Conservation (phyloP, 169 alveolate genomes). For the Cyclospora cayetanensis region DNA sequence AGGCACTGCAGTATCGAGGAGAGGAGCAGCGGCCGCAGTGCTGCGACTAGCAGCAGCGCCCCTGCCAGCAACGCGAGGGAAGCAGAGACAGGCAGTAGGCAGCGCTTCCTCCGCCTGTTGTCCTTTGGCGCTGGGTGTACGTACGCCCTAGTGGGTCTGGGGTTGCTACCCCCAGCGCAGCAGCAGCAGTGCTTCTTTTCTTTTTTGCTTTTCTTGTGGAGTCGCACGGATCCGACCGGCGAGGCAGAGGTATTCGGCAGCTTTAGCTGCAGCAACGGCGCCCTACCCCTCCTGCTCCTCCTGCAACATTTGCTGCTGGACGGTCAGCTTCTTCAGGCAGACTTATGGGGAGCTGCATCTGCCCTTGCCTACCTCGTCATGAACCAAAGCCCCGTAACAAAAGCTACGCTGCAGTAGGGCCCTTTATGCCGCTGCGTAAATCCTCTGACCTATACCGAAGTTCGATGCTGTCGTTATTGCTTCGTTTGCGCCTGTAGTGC, state of each 20-base stretch:
- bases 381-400: neutral
- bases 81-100: neutral
- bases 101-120: neutral
- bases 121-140: neutral
- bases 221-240: slow-evolving; percentile 24
- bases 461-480: too few relatives aligned
- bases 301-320: slow-evolving; percentile 53
- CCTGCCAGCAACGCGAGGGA: neutral
- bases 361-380: neutral
- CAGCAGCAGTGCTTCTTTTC: slow-evolving; percentile 1
- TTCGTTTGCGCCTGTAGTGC: too few relatives aligned
- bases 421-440: too few relatives aligned
- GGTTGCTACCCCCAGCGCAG: slow-evolving; percentile 9
- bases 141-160: slow-evolving; percentile 7
- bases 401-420: too few relatives aligned
- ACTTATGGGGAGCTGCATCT: slow-evolving; percentile 24
- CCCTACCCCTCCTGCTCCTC: slow-evolving; percentile 45
- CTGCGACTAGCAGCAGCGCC: too few relatives aligned
- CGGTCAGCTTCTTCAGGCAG: neutral
- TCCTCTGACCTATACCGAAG: too few relatives aligned
- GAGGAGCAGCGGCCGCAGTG: too few relatives aligned
- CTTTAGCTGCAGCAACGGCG: neutral
- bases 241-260: slow-evolving; percentile 51
- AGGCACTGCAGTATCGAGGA: neutral
- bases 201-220: slow-evolving; percentile 32